phyloP scores from a whole-genome alignment of 768 basidiomycete species.

The Rhizopogon vinicolor region DNA sequence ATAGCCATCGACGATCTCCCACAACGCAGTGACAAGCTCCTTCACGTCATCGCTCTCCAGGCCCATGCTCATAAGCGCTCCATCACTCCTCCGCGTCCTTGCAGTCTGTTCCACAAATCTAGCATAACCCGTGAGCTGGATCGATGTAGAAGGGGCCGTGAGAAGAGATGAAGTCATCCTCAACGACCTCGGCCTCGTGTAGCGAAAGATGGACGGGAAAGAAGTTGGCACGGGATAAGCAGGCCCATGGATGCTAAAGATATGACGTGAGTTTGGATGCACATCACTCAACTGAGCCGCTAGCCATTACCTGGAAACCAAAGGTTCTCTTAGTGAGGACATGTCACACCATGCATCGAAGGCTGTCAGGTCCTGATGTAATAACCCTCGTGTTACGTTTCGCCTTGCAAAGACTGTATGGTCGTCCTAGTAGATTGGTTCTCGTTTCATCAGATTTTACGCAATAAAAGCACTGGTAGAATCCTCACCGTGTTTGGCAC shows the following conservation, averaged over 20 bases:
- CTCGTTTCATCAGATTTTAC: background rate
- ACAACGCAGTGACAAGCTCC: constrained; percentile 53
- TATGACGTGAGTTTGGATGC: constrained; percentile 3
- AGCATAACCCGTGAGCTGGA: constrained; percentile 49
- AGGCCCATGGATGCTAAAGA: constrained; percentile 39
- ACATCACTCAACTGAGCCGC: background rate
- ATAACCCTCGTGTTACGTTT: constrained; percentile 61
- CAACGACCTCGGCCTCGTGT: constrained; percentile 10
- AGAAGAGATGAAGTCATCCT: constrained; percentile 41
- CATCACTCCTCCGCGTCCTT: constrained; percentile 28
- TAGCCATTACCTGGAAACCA: constrained; percentile 32
- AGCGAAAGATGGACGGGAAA: constrained; percentile 45
- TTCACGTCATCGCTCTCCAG: constrained; percentile 52
- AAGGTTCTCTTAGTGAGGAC: constrained; percentile 23
- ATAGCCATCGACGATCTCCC: constrained; percentile 51
- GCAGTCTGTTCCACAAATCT: constrained; percentile 41
- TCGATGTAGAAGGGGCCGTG: constrained; percentile 34
- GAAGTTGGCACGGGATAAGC: constrained; percentile 60
- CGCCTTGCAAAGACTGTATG: constrained; percentile 34
- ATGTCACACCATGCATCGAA: constrained; percentile 37
- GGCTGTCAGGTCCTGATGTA: constrained; percentile 25
- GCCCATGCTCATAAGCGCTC: constrained; percentile 30
- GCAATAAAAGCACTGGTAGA: no score
- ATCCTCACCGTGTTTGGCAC: background rate
- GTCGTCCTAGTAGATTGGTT: constrained; percentile 8